phyloP scores from a whole-genome alignment of 2,329 filamentous ascomycete species.

The Chaetomiaceae sp. region DNA sequence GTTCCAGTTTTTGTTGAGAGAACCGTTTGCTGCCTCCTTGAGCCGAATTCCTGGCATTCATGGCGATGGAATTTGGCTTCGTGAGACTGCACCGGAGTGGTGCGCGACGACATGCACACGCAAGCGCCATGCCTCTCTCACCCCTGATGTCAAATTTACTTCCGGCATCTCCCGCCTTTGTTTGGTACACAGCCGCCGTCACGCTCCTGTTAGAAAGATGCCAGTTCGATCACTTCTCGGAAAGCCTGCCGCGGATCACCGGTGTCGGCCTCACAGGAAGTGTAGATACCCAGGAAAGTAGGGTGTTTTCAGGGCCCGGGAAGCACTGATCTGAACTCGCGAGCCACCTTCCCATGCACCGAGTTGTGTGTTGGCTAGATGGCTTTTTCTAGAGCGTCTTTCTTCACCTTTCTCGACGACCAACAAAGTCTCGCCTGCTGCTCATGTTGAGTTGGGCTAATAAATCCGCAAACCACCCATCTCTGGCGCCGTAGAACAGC shows the following conservation, averaged over 20 bases:
- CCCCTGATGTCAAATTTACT: background rate
- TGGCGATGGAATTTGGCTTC: background rate
- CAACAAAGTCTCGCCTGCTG: background rate
- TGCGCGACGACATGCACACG: background rate
- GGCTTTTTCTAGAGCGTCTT: too few species aligned
- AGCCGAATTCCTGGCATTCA: background rate
- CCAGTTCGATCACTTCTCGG: background rate
- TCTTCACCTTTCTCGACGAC: background rate
- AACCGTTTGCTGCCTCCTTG: slow-evolving; percentile 9
- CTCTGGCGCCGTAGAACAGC: background rate
- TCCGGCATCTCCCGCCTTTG: background rate
- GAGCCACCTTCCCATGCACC: background rate
- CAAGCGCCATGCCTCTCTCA: background rate
- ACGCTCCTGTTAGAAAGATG: background rate
- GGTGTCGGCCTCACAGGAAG: background rate
- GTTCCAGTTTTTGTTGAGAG: slow-evolving; percentile 2
- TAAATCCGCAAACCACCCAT: background rate
- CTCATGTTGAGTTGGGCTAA: background rate
- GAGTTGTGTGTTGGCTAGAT: too few species aligned
- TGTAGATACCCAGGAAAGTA: background rate
- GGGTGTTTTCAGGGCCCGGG: background rate
- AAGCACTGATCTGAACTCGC: background rate
- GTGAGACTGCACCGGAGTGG: background rate
- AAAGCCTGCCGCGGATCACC: background rate
- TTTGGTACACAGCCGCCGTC: background rate